These are phyloP conservation scores for Marasmius tenuissimus DNA, from an alignment of 1,284 basidiomycete genomes.

Conservation along the genomic window DNA sequence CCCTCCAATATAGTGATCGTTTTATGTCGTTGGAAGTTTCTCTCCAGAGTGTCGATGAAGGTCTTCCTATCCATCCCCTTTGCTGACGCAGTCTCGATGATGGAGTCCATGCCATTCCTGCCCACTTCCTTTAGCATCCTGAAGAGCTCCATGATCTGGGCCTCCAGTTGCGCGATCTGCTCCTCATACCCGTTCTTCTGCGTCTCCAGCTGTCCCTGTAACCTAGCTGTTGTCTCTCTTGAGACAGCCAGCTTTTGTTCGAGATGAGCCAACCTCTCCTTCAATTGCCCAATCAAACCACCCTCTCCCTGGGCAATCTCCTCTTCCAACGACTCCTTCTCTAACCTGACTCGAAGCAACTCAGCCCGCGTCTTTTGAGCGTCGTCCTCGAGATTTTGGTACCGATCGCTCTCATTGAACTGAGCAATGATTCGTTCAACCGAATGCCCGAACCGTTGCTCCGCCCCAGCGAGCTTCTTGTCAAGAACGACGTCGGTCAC, in stretches of 20 bases:
- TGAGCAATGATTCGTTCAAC: constrained; percentile 89
- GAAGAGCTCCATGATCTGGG: constrained; percentile 93
- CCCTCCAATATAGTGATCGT: constrained; percentile 89
- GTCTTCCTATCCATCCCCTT: constrained; percentile 77
- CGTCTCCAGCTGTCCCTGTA: constrained; percentile 78
- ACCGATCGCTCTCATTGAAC: constrained; percentile 89
- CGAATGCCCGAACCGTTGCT: constrained; percentile 85
- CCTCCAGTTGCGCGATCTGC: constrained; percentile 84
- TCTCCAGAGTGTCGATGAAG: constrained; percentile 80
- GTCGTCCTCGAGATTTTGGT: constrained; percentile 80
- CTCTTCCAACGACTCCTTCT: constrained; percentile 76
- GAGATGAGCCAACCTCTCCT: constrained; percentile 68
- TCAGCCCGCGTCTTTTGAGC: constrained; percentile 67
- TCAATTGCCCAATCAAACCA: constrained; percentile 83
- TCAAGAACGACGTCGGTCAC: constrained; percentile 94
- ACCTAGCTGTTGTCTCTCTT: constrained; percentile 72
- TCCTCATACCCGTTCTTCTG: constrained; percentile 87
- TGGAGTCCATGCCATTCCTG: constrained; percentile 73
- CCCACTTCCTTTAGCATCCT: constrained; percentile 83
- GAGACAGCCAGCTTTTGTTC: constrained; percentile 83
- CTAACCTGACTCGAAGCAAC: constrained; percentile 63
- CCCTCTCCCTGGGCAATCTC: constrained; percentile 81
- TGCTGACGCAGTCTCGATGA: constrained; percentile 57
- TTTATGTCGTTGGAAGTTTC: constrained; percentile 81
- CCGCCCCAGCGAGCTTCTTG: constrained; percentile 84